Evolutionary conservation across 139 green algal genomes (phyloP).

Genomic region (Micractinium conductrix): DNA sequence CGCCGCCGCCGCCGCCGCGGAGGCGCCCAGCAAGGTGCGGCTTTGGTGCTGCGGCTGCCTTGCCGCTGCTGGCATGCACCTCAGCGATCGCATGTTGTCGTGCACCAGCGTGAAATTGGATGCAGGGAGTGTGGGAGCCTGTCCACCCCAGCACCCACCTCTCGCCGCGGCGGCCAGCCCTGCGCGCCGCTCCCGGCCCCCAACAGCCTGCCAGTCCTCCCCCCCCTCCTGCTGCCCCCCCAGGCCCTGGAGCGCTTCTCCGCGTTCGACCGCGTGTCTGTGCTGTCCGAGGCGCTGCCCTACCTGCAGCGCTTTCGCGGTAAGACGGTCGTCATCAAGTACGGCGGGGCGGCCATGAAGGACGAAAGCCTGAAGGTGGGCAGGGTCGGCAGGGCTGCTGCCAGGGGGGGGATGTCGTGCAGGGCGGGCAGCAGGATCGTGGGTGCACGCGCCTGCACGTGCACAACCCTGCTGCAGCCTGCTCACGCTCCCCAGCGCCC

Average conservation of each 20-base stretch:
- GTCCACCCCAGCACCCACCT: no score
- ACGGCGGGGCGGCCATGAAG: conserved; percentile 99
- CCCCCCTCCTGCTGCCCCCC: neutral
- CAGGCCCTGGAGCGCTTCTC: conserved; percentile 44
- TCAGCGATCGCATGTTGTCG: neutral
- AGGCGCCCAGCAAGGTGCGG: neutral
- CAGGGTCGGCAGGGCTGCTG: neutral
- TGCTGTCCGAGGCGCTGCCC: conserved; percentile 96
- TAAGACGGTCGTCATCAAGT: conserved; percentile 99
- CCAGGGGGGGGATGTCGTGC: neutral
- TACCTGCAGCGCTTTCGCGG: conserved; percentile 94
- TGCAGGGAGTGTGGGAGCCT: neutral
- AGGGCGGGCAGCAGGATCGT: no score
- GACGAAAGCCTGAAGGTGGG: conserved; percentile 88
- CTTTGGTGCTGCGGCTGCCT: neutral
- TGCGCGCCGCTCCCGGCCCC: neutral
- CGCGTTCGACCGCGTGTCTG: conserved; percentile 78
- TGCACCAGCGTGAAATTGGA: neutral
- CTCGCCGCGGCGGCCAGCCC: no score
- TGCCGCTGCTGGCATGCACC: neutral
- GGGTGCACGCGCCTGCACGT: no score
- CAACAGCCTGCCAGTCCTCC: neutral
- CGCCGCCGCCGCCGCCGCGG: no score
- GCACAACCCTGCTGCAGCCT: no score
- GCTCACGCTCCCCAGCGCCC: neutral